These are phyloP conservation scores for Jamesozyma gamospora DNA, from an alignment of 805 yeast species.

Conservation along the genomic window DNA sequence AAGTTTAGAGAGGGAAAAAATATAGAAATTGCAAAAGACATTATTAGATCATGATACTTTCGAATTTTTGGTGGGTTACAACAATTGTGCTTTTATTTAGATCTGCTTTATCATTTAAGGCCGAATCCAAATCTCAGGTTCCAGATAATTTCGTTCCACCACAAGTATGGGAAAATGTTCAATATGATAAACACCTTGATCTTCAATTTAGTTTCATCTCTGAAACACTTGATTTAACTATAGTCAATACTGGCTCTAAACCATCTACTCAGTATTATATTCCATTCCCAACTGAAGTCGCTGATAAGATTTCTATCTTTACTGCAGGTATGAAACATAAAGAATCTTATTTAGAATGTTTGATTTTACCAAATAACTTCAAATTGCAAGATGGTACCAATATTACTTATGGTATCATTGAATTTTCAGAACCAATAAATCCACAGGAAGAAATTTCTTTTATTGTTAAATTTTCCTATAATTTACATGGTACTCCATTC, in stretches of 20 bases:
- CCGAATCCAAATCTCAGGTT: slow-evolving; percentile 7
- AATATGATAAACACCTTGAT: slow-evolving; percentile 50
- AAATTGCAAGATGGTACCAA: slow-evolving; percentile 18
- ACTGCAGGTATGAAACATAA: slow-evolving; percentile 31
- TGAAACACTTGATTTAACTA: slow-evolving; percentile 46
- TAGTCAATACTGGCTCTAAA: slow-evolving; percentile 45
- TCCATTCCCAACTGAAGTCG: slow-evolving; percentile 43
- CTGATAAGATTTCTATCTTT: slow-evolving; percentile 36
- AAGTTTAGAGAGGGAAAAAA: too few relatives aligned
- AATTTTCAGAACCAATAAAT: slow-evolving; percentile 54
- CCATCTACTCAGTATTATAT: slow-evolving; percentile 50
- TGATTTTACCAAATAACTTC: slow-evolving; percentile 20
- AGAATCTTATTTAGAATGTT: slow-evolving; percentile 19
- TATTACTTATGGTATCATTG: slow-evolving; percentile 37
- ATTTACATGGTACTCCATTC: slow-evolving; percentile 42
- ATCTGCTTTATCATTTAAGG: neutral
- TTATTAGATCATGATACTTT: too few relatives aligned
- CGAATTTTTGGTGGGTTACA: slow-evolving; percentile 3
- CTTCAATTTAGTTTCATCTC: slow-evolving; percentile 54
- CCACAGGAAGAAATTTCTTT: slow-evolving; percentile 48
- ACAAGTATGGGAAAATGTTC: slow-evolving; percentile 42
- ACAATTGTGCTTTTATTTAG: slow-evolving; percentile 1
- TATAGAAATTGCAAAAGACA: too few relatives aligned
- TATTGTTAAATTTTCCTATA: slow-evolving; percentile 39
- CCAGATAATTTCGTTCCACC: slow-evolving; percentile 10